Base-by-base conservation (phyloP, 2,329 filamentous ascomycete species). In the Monilinia polystroma region DNA sequence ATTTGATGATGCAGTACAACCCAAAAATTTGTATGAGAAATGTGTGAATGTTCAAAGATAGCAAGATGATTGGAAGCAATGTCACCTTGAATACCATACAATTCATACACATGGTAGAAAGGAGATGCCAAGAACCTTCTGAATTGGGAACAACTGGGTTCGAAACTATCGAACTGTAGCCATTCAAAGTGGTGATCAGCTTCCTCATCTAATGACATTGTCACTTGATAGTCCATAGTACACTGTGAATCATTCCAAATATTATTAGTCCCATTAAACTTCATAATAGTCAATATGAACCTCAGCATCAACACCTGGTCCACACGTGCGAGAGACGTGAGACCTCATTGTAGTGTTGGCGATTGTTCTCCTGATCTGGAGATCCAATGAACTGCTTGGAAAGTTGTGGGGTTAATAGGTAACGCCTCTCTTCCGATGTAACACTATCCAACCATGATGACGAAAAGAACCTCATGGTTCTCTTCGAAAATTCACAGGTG, bases 291-390 rank as follows among this genome's bases (percentile, higher is more conserved):
- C 3, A 32, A 26, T 29, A 41, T 49, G 26, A 51, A 49, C 43
- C 63, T 38, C 41, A 32, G 51, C 20, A 58, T 38, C 5, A 35
- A 20, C 43, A 4, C 16, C 20, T 23, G 11, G 54, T 38, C 49
- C n/a, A 62, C 56, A 66, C 64, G 64, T 66, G 64, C 35, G 64
- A 62, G 54, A 53, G 56, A 45, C 51, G 52, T 35, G 64, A 38
- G 64, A 66, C 64, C 38, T 29, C 20, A 62, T 66, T 62, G 64
- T 62, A 14, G 56, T 45, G 45, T 62, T 60, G 45, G 14, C 8
- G 58, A 38, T 26, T 60, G 58, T 62, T 51, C 58, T 51, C 45
- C 58, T 60, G 58, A 51, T 51, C 8, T 14, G 4, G 16, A n/a
- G 32, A 7, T 62, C 29, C 32, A 52, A 35, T 38, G 12, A 26